Conservation (phyloP, 495 filamentous ascomycete genomes). For the Aspergillus nanangensis region DNA sequence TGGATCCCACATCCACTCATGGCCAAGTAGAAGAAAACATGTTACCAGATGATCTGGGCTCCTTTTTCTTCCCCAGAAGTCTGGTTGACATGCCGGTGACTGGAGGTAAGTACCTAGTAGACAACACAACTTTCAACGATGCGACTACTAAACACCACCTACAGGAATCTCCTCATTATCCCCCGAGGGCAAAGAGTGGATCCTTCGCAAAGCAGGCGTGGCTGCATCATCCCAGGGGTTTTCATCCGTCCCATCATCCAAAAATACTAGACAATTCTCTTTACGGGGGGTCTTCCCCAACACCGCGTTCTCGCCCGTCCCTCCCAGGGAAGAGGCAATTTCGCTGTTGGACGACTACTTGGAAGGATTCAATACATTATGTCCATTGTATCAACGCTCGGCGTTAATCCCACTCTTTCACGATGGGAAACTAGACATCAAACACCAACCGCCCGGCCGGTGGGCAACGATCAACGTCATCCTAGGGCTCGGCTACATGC, state of each 20-base stretch:
- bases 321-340: slow-evolving; percentile 8
- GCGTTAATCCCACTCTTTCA: slow-evolving; percentile 10
- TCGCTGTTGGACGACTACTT: slow-evolving; percentile 12
- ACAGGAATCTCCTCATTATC: slow-evolving; percentile 11
- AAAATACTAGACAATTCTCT: no score
- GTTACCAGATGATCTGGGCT: no score
- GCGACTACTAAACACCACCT: background rate
- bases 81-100: no score
- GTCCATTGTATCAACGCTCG: slow-evolving; percentile 10
- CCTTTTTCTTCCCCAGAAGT: no score
- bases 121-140: background rate
- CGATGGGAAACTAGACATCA: background rate
- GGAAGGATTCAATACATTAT: slow-evolving; percentile 11
- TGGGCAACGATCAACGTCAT: slow-evolving; percentile 16
- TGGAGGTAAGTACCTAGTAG: no score
- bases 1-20: no score
- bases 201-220: slow-evolving; percentile 7
- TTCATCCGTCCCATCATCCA: background rate
- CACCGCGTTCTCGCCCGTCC: slow-evolving; percentile 10
- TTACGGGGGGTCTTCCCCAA: slow-evolving; percentile 4
- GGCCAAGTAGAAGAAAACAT: no score
- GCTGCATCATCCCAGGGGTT: no score
- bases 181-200: slow-evolving; percentile 13
- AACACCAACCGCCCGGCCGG: background rate
- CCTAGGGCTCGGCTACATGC: slow-evolving; percentile 11